Evolutionary conservation across 176 grass and related monocot genomes (phyloP).

Genomic region (Eleusine coracana): DNA sequence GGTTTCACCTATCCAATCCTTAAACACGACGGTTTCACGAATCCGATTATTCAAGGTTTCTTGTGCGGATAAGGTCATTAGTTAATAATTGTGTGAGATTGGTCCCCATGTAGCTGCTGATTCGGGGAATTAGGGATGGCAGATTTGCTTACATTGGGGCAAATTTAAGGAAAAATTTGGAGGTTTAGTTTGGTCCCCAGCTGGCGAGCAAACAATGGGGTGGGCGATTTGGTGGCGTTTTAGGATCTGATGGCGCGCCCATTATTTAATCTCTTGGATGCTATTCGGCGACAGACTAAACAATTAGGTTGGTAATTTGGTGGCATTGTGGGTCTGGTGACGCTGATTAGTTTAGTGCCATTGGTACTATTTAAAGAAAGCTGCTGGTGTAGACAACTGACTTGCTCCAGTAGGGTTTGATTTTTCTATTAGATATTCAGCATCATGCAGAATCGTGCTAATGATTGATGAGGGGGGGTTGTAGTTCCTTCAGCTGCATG

Average conservation of each 20-base stretch:
- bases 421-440: slow-evolving; percentile 27
- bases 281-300: slow-evolving; percentile 36
- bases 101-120: slow-evolving; percentile 26
- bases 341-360: slow-evolving; percentile 24
- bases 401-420: slow-evolving; percentile 22
- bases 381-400: slow-evolving; percentile 17
- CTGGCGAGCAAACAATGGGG: slow-evolving; percentile 27
- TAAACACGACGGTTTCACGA: neutral
- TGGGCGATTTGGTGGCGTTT: slow-evolving; percentile 17
- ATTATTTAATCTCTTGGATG: slow-evolving; percentile 18
- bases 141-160: slow-evolving; percentile 7
- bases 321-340: slow-evolving; percentile 30
- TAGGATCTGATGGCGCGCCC: neutral
- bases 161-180: slow-evolving; percentile 2
- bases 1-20: neutral
- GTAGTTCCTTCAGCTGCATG: neutral
- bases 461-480: slow-evolving; percentile 16
- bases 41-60: slow-evolving; percentile 13
- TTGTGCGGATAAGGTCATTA: slow-evolving; percentile 27
- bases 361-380: slow-evolving; percentile 40
- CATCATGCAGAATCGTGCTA: slow-evolving; percentile 17
- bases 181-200: slow-evolving; percentile 18
- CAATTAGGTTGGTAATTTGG: slow-evolving; percentile 44
- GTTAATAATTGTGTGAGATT: slow-evolving; percentile 28
- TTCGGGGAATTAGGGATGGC: slow-evolving; percentile 4